Percentiles rank a stretch among this genome's conserved stretches.
Evolutionary conservation across 441 rosid genomes (phyloP).

Genomic region (Arabidopsis lyrata): DNA sequence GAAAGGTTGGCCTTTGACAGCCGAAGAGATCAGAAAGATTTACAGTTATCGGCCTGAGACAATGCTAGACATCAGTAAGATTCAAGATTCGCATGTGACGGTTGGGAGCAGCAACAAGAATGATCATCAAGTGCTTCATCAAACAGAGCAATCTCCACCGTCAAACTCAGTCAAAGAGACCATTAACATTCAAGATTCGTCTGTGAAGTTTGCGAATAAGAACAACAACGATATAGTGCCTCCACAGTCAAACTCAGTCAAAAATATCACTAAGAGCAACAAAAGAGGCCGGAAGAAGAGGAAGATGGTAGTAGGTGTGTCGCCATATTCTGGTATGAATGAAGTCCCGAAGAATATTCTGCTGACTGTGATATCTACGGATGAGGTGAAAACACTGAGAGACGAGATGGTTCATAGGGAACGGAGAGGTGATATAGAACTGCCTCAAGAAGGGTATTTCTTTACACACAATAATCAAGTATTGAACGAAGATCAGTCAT

Average conservation of each 20-base stretch:
- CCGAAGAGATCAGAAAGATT: not conserved
- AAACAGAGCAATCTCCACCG: too few relatives aligned
- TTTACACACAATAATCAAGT: constrained; percentile 65
- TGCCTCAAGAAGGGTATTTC: constrained; percentile 76
- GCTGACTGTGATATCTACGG: constrained; percentile 59
- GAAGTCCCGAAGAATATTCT: constrained; percentile 52
- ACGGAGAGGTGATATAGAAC: constrained; percentile 52
- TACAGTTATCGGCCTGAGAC: constrained; percentile 7
- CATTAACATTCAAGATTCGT: constrained; percentile 25
- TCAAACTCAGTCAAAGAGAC: not conserved
- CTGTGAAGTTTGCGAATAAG: constrained; percentile 8
- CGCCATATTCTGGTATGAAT: constrained; percentile 51
- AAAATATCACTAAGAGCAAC: not conserved
- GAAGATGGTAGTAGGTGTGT: constrained; percentile 64
- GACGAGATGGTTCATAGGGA: constrained; percentile 66
- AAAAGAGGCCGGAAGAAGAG: not conserved
- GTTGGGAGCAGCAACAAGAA: too few relatives aligned
- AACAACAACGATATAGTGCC: too few relatives aligned
- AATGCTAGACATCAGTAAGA: constrained; percentile 11
- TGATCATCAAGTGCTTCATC: not conserved
- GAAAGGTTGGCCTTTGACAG: constrained; percentile 2
- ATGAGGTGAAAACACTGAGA: constrained; percentile 68
- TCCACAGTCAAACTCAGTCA: too few relatives aligned
- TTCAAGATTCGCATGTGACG: not conserved
- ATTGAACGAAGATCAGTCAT: constrained; percentile 77